Base-by-base conservation (phyloP, 2,329 filamentous ascomycete species). In the Atkinsonella texensis region DNA sequence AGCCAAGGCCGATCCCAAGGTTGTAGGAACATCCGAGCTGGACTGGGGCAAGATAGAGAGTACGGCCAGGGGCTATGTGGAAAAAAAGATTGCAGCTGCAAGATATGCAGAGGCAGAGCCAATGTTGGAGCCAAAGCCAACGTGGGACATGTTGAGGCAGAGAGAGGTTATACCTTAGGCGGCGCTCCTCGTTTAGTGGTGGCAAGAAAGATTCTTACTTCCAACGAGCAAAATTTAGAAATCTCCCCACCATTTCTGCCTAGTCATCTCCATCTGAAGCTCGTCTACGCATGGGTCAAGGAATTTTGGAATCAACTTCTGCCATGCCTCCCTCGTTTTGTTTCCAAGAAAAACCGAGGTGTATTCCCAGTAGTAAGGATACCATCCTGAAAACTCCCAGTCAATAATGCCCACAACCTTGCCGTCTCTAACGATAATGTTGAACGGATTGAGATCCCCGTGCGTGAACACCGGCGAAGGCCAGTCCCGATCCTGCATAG, bases 391-490 rank as follows among this genome's bases (percentile, higher is more conserved):
- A 48, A 58, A 58, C 49, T 67, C 62, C 65, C 65, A 68, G 52
- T 68, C 64, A 43, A 67, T 60, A 28, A 78, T 72, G 7, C 70
- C 72, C 42, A 69, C 65, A 33, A 79, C 58, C 4, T 66, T 58
- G 51, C 71, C 66, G 8, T 62, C 68, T 7, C 59, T 58, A 39
- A 67, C 59, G 8, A 76, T 54, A 42, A 76, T 70, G 54, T 76
- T 75, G 32, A 59, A 57, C 17, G 63, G 64, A 54, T 65, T 69
- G 11, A 77, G 57, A 55, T 75, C 71, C 6, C 64, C 67, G 59
- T 77, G 74, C n/a, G 72, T 73, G 57, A 77, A 73, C 6, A 69
- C 65, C 2, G 68, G 66, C 20, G 55, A 46, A 11, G 58, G 60
- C 62, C 64, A 70, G 10, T 59, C 58, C 3, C 60, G 57, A 50